Conservation (phyloP, 768 basidiomycete species). For the Hericium coralloides region DNA sequence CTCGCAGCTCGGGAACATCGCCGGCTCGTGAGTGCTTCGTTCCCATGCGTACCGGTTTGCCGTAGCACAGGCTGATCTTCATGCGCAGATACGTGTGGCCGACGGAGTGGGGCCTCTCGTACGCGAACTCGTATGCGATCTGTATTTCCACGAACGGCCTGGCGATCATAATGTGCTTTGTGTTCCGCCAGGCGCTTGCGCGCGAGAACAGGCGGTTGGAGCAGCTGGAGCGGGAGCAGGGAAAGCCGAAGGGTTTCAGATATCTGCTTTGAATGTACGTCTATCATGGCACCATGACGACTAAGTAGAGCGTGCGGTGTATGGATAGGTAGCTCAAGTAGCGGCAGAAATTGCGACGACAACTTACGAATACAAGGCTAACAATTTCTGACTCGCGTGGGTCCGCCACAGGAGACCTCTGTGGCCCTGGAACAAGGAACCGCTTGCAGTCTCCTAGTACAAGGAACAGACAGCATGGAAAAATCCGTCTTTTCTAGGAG, state of each 20-base stretch:
- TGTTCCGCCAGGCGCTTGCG: constrained; percentile 25
- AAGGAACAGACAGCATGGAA: too few relatives aligned
- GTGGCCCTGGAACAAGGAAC: too few relatives aligned
- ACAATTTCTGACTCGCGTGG: too few relatives aligned
- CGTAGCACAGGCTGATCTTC: neutral
- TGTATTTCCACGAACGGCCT: constrained; percentile 52
- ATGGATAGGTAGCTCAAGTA: too few relatives aligned
- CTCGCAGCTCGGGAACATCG: constrained; percentile 74
- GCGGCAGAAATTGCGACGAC: too few relatives aligned
- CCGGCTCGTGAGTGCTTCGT: constrained; percentile 49
- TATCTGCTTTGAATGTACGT: constrained; percentile 34
- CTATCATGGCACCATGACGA: neutral
- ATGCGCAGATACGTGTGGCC: constrained; percentile 56
- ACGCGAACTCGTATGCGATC: constrained; percentile 62
- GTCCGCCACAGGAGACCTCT: too few relatives aligned
- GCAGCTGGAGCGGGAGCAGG: constrained; percentile 33
- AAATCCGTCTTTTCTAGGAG: too few relatives aligned
- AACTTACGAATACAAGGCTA: too few relatives aligned
- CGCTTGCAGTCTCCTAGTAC: too few relatives aligned
- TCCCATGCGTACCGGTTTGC: neutral
- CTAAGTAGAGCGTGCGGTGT: too few relatives aligned
- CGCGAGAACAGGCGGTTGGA: constrained; percentile 21
- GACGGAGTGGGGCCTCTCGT: constrained; percentile 58
- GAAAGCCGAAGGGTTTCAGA: constrained; percentile 28
- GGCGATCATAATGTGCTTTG: constrained; percentile 28